A percentile compares a stretch with the other conserved stretches of the same genome.
Evolutionary conservation across 2,329 filamentous ascomycete genomes (phyloP).

Genomic region (Nemania sp.): DNA sequence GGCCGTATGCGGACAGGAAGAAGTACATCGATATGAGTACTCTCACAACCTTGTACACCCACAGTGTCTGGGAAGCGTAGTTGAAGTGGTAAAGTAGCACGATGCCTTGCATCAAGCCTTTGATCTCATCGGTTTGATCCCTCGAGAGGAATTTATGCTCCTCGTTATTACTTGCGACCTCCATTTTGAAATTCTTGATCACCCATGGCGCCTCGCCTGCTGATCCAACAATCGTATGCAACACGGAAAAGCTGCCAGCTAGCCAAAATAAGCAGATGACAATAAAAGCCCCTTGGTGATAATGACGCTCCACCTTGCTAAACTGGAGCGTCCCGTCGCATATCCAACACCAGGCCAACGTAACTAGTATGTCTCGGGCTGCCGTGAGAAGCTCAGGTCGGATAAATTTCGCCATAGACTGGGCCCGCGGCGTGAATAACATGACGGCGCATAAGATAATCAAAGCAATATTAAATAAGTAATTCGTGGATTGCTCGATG

Average conservation of each 20-base stretch:
- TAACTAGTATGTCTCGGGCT: constrained; percentile 26
- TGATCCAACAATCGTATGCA: constrained; percentile 20
- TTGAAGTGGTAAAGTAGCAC: constrained; percentile 62
- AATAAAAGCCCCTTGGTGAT: constrained; percentile 39
- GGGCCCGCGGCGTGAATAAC: constrained; percentile 29
- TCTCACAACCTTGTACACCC: constrained; percentile 59
- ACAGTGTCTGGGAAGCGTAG: constrained; percentile 53
- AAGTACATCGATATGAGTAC: constrained; percentile 62
- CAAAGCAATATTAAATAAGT: constrained; percentile 43
- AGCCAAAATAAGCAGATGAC: constrained; percentile 36
- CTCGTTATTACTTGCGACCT: constrained; percentile 17
- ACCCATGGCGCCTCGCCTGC: constrained; percentile 16
- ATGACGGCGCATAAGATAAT: constrained; percentile 40
- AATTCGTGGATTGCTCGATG: constrained; percentile 46
- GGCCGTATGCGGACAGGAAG: constrained; percentile 66
- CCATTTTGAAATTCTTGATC: constrained; percentile 24
- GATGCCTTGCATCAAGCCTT: constrained; percentile 67
- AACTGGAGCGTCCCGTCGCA: constrained; percentile 60
- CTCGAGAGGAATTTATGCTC: constrained; percentile 53
- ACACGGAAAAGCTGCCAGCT: constrained; percentile 30
- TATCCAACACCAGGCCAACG: constrained; percentile 52
- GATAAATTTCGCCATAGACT: constrained; percentile 27
- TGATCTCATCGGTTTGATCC: constrained; percentile 66
- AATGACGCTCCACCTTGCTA: constrained; percentile 55
- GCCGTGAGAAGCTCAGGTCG: constrained; percentile 30